Evolutionary conservation across 176 grass and related monocot genomes (phyloP).

Genomic region (Neostapfia colusana): DNA sequence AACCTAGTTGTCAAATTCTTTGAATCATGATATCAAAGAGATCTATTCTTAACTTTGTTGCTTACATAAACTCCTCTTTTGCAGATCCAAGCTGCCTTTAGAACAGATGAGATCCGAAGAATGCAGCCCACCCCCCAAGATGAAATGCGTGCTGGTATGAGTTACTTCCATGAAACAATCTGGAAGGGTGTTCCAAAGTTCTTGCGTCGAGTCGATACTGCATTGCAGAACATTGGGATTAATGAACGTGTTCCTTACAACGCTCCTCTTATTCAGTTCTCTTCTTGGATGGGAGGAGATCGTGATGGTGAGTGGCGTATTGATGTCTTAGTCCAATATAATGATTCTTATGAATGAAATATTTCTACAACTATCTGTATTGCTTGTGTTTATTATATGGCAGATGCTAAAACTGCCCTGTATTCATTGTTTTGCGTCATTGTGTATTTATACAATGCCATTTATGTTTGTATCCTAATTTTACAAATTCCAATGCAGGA

Average conservation of each 20-base stretch:
- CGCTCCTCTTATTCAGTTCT: slow-evolving; percentile 84
- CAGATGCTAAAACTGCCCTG: not conserved
- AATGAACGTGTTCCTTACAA: slow-evolving; percentile 83
- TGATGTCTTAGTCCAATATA: not conserved
- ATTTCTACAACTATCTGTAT: not conserved
- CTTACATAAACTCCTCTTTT: slow-evolving; percentile 23
- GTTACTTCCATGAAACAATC: slow-evolving; percentile 85
- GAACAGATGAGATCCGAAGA: slow-evolving; percentile 87
- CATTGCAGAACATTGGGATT: slow-evolving; percentile 79
- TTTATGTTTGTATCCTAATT: slow-evolving; percentile 11
- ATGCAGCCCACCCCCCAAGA: slow-evolving; percentile 79
- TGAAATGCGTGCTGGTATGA: slow-evolving; percentile 87
- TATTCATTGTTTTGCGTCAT: not conserved
- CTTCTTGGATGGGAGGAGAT: slow-evolving; percentile 90
- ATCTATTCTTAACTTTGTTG: slow-evolving; percentile 18
- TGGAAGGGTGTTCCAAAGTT: slow-evolving; percentile 91
- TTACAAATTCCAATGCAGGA: slow-evolving; percentile 43
- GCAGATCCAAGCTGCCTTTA: slow-evolving; percentile 88
- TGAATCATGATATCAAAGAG: not conserved
- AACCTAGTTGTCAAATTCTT: slow-evolving; percentile 4
- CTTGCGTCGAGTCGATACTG: slow-evolving; percentile 72
- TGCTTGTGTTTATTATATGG: not conserved
- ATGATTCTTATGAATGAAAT: not conserved
- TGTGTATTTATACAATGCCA: not conserved
- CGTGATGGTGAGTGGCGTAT: slow-evolving; percentile 60